Percentiles rank a stretch among this genome's conserved stretches.
Conservation (phyloP, 2,329 filamentous ascomycete species). For the Boeremia lycopersici region DNA sequence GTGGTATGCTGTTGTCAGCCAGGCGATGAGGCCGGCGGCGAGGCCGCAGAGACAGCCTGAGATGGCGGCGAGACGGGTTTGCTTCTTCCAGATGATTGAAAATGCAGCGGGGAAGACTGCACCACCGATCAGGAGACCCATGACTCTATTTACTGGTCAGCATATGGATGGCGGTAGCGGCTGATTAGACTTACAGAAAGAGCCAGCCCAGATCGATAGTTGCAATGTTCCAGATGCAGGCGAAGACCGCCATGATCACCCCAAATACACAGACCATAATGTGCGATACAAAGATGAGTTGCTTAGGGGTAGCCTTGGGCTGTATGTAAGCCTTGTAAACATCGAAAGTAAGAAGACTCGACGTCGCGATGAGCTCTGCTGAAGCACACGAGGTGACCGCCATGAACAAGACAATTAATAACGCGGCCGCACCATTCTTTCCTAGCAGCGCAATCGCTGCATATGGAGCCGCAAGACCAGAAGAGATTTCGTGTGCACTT, state of each 20-base stretch:
- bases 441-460: conserved; percentile 38
- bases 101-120: conserved; percentile 50
- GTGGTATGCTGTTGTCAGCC: conserved; percentile 44
- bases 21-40: conserved; percentile 44
- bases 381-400: conserved; percentile 46
- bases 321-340: conserved; percentile 53
- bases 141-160: conserved; percentile 35
- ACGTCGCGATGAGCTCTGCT: conserved; percentile 50
- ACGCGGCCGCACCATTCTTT: conserved; percentile 36
- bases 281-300: conserved; percentile 50
- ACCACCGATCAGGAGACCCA: conserved; percentile 52
- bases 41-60: conserved; percentile 42
- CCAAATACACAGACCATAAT: conserved; percentile 50
- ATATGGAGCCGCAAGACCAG: conserved; percentile 39
- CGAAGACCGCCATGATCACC: conserved; percentile 49
- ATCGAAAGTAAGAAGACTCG: conserved; percentile 50
- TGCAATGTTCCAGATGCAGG: conserved; percentile 45
- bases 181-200: conserved; percentile 33
- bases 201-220: conserved; percentile 52
- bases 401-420: conserved; percentile 43
- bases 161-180: neutral
- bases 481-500: conserved; percentile 33
- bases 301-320: conserved; percentile 42
- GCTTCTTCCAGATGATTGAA: conserved; percentile 46
- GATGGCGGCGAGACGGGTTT: conserved; percentile 42